Conservation (phyloP, 1,139 yeast species). For the Tardiomyces digboiensis region DNA sequence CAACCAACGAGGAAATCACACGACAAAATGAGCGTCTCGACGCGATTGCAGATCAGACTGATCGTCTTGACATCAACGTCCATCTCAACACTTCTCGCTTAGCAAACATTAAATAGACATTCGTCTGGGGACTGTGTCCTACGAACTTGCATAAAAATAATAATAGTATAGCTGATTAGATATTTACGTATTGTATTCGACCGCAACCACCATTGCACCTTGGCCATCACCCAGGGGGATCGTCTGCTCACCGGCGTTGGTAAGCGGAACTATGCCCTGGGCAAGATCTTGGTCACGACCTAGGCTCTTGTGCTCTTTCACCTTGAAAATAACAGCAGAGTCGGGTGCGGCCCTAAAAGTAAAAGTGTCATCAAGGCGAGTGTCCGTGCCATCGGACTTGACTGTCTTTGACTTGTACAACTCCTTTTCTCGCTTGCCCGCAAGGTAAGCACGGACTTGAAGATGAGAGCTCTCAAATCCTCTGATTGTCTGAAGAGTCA, state of each 20-base stretch:
- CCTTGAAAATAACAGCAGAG: slow-evolving; percentile 47
- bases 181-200: neutral
- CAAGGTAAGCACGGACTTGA: slow-evolving; percentile 22
- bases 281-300: slow-evolving; percentile 66
- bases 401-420: slow-evolving; percentile 55
- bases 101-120: slow-evolving; percentile 27
- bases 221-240: slow-evolving; percentile 17
- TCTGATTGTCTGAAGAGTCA: slow-evolving; percentile 19
- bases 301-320: slow-evolving; percentile 62
- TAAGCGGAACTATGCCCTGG: slow-evolving; percentile 30
- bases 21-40: slow-evolving; percentile 43
- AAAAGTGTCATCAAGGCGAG: slow-evolving; percentile 55
- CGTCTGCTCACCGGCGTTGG: slow-evolving; percentile 19
- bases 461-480: slow-evolving; percentile 21
- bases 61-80: slow-evolving; percentile 42
- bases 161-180: no score
- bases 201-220: neutral
- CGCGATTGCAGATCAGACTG: slow-evolving; percentile 43
- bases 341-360: slow-evolving; percentile 59
- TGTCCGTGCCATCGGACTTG: slow-evolving; percentile 41
- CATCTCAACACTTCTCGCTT: slow-evolving; percentile 38
- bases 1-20: slow-evolving; percentile 44
- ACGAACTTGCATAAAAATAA: no score
- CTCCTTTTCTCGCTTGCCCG: slow-evolving; percentile 34
- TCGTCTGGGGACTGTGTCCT: no score